Evolutionary conservation across 2,329 filamentous ascomycete species (phyloP), one percentile per base, ranked within the genome.

Genomic region (Pseudophaeomoniella oleicola): DNA sequence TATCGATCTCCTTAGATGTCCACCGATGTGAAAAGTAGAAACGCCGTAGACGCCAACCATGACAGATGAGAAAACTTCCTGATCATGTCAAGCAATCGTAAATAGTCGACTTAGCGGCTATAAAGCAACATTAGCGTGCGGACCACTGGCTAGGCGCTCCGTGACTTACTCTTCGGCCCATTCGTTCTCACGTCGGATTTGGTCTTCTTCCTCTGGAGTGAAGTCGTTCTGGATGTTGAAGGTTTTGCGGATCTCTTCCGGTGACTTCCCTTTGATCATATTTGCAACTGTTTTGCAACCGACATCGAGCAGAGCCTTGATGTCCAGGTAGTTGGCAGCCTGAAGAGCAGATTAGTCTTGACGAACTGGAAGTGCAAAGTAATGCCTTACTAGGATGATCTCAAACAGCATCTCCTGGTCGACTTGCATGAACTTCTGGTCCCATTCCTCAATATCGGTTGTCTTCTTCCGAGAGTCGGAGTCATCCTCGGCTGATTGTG

Each of bases 151-250:
- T 40, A 14, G 36, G 37, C 30, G 13, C 14, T 14, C 5, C 19
- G 13, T 37, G 35, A 52, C 65, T 60, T 56, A 69, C 64, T 90
- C 83, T 68, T 90, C 83, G 32, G 83, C 83, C 83, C 83, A 90
- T 63, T 90, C 83, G 57, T 90, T 90, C 69, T 90, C 83, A 3
- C 83, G 75, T 39, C 83, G 80, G 45, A 90, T 98, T 71, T 98
- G 90, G 56, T 98, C 90, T 62, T 98, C 90, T 66, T 98, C 90
- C 62, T 98, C 90, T 2, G 88, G 85, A 0, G 90, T 96, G 66
- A 98, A 98, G 60, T 98, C 90, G 52, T 98, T 98, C 53, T 92
- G 90, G 54, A 98, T 98, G 67, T 98, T 98, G 70, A 98, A 98
- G 0, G 90, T 98, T 72, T 96, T 98, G 36, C 90, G 83, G 52